Conservation (phyloP, 1,139 yeast genomes). For the Geotrichum australiense region DNA sequence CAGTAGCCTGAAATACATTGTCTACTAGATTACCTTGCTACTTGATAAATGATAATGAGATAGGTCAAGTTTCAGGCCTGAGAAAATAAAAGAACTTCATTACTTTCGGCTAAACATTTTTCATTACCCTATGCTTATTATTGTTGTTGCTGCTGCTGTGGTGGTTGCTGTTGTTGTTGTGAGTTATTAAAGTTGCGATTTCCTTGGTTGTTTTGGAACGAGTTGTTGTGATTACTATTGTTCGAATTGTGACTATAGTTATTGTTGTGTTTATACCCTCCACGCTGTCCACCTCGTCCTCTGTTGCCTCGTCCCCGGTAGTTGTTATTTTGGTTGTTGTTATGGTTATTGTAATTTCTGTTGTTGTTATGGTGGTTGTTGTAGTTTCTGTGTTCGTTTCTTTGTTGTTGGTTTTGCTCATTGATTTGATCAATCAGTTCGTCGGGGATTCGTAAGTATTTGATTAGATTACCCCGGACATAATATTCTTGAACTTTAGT, state of each 20-base stretch:
- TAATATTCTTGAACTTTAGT: constrained; percentile 69
- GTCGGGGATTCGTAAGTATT: constrained; percentile 59
- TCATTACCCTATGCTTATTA: neutral
- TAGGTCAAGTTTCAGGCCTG: too few species aligned
- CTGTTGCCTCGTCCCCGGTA: constrained; percentile 23
- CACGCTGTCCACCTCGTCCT: constrained; percentile 18
- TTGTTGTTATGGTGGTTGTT: constrained; percentile 20
- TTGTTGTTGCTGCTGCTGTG: constrained; percentile 1
- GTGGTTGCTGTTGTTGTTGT: constrained; percentile 16
- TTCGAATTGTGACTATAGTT: constrained; percentile 20
- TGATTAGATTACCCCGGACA: constrained; percentile 77
- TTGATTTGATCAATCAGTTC: constrained; percentile 45
- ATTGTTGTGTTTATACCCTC: constrained; percentile 19
- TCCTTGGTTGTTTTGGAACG: constrained; percentile 16
- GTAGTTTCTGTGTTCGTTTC: constrained; percentile 40
- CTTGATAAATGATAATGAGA: too few species aligned
- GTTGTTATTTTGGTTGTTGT: constrained; percentile 20
- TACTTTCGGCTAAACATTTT: too few species aligned
- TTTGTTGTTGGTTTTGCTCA: constrained; percentile 61
- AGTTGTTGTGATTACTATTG: constrained; percentile 2
- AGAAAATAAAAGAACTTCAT: too few species aligned
- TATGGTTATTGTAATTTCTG: constrained; percentile 19
- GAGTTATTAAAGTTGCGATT: constrained; percentile 15
- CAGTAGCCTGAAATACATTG: too few species aligned
- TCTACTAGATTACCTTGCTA: too few species aligned